Base-by-base conservation (phyloP, 2,329 filamentous ascomycete species). In the Knoxdaviesia capensis region DNA sequence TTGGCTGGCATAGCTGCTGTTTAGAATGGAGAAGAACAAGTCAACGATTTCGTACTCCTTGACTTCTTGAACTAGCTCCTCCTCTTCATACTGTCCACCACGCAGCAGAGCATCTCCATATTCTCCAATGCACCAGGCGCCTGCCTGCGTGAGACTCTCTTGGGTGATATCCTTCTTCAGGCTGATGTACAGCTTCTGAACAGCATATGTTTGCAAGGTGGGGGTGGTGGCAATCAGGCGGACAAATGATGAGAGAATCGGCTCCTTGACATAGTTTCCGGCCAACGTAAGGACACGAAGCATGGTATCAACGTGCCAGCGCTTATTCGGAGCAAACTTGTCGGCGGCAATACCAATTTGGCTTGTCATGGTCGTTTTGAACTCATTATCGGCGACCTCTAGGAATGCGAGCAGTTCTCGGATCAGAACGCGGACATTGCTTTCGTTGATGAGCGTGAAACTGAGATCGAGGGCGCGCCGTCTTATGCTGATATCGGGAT, bases 261-360 rank as follows among this genome's bases (percentile, higher is more conserved):
- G 90, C 57, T 98, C 90, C 59, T 94, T 96, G 50, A 98, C 87
- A 53, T 90, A 94, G 60, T 92, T 94, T 39, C 90, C 90, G 41
- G 90, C 90, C 49, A 98, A 68, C 45, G 87, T 94, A 51, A 98
- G 62, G 29, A 98, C 86, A 28, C 92, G 75, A 42, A 98, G 67
- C 79, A 98, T 94, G 3, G 92, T 98, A 54, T 98, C 90, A 50
- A 96, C 80, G 56, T 98, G 90, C 90, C 90, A 98, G 56, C 90
- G 72, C 63, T 96, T 96, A 62, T 90, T 96, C 1, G 90, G 92
- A 2, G 90, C 83, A 59, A 85, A 98, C 49, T 88, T 78, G 59
- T 98, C 90, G 6, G 92, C 90, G 7, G 92, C 90, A 52, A 98
- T 85, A 29, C 90, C 90, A 56, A 98, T 98, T 55, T 98, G 90